phyloP scores from a whole-genome alignment of 305 asterid species.

The Plantago coronopus region DNA sequence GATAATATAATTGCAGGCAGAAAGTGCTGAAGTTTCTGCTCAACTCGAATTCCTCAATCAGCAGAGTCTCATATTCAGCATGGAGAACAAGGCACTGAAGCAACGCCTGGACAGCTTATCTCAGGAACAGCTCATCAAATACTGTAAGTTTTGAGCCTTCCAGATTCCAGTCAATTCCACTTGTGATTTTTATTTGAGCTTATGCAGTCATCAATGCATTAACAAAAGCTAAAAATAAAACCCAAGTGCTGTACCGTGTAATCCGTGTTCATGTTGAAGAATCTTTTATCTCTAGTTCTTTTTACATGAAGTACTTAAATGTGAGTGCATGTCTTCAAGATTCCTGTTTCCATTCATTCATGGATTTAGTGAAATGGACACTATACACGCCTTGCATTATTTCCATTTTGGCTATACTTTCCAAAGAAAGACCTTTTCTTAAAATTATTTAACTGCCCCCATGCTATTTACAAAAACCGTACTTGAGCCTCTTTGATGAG shows the following conservation, averaged over 20 bases:
- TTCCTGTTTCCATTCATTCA: not conserved
- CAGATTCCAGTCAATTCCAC: not conserved
- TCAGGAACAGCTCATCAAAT: constrained; percentile 68
- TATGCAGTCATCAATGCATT: no score
- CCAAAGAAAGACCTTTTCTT: no score
- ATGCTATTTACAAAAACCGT: no score
- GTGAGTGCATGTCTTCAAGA: not conserved
- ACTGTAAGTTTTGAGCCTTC: constrained; percentile 38
- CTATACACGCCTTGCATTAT: no score
- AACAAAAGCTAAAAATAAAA: no score
- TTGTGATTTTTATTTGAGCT: not conserved
- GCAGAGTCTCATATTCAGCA: constrained; percentile 65
- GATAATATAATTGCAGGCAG: constrained; percentile 43
- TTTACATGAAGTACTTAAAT: not conserved
- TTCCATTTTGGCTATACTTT: no score
- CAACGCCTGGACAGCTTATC: constrained; percentile 66
- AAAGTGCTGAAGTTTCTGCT: constrained; percentile 66
- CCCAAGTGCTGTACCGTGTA: no score
- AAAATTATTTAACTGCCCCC: no score
- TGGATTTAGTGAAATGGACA: no score
- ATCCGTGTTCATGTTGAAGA: not conserved
- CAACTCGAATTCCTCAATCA: constrained; percentile 76
- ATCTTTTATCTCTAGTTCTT: not conserved
- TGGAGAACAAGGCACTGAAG: constrained; percentile 77
- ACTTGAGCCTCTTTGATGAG: no score